A percentile compares a stretch with the other conserved stretches of the same genome.
Conservation (phyloP, 2,329 filamentous ascomycete genomes). For the Aureobasidium sp. region DNA sequence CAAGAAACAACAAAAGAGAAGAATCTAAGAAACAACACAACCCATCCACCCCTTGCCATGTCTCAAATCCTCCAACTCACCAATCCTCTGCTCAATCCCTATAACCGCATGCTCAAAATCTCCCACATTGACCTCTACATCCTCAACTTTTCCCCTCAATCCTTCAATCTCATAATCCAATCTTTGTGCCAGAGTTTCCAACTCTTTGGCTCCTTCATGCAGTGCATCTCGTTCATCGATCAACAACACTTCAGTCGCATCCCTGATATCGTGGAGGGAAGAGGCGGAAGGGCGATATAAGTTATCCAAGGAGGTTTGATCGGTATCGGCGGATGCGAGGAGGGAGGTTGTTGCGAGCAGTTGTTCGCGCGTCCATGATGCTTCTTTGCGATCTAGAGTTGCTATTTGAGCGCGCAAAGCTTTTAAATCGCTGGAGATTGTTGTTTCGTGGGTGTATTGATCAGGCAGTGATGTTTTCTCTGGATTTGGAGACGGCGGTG, state of each 20-base stretch:
- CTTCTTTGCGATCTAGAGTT: slow-evolving; percentile 43
- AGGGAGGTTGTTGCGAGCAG: slow-evolving; percentile 49
- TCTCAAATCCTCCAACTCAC: slow-evolving; percentile 49
- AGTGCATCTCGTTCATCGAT: slow-evolving; percentile 59
- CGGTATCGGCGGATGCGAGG: slow-evolving; percentile 52
- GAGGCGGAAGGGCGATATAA: slow-evolving; percentile 64
- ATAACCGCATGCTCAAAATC: slow-evolving; percentile 72
- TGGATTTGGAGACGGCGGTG: not conserved
- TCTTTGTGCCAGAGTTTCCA: slow-evolving; percentile 74
- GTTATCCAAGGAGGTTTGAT: slow-evolving; percentile 56
- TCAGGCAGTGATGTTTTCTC: not conserved
- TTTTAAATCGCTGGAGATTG: slow-evolving; percentile 7
- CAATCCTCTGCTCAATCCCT: slow-evolving; percentile 33
- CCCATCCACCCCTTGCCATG: slow-evolving; percentile 16
- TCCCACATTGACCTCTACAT: slow-evolving; percentile 73
- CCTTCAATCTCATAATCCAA: slow-evolving; percentile 86
- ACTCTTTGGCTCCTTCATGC: slow-evolving; percentile 63
- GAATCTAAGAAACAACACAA: slow-evolving; percentile 19
- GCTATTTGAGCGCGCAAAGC: slow-evolving; percentile 45
- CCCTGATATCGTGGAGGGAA: slow-evolving; percentile 57
- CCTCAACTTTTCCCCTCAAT: slow-evolving; percentile 69
- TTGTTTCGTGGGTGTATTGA: slow-evolving; percentile 7
- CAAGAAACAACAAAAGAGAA: not conserved
- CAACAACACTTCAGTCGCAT: slow-evolving; percentile 60
- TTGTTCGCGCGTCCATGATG: slow-evolving; percentile 53